A percentile compares a stretch with the other conserved stretches of the same genome.
Evolutionary conservation across 176 grass and related monocot species (phyloP).

Genomic region (Rhynchospora pubera): DNA sequence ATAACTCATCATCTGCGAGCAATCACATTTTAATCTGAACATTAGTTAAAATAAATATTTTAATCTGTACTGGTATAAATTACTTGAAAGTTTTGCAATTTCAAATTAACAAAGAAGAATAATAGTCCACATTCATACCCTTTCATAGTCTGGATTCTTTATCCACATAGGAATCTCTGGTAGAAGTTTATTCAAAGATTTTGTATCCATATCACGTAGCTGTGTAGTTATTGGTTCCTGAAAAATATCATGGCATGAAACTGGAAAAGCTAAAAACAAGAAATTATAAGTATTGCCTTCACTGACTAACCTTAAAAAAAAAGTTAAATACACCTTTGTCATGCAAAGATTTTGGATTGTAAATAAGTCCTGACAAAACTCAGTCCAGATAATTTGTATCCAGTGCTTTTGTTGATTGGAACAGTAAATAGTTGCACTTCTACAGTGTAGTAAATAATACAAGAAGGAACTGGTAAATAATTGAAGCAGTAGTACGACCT

Average conservation of each 20-base stretch:
- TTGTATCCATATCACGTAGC: slow-evolving; percentile 52
- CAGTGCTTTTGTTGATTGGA: neutral
- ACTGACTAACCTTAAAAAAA: too few species aligned
- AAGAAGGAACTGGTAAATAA: neutral
- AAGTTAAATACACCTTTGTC: neutral
- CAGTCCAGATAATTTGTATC: neutral
- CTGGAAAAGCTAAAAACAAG: neutral
- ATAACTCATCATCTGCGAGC: neutral
- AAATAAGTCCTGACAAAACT: neutral
- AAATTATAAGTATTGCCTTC: neutral
- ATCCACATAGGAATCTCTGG: slow-evolving; percentile 85
- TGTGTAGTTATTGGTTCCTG: slow-evolving; percentile 68
- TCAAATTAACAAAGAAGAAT: neutral
- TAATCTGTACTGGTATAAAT: neutral
- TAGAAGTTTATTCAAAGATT: slow-evolving; percentile 41
- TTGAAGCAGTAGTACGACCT: neutral
- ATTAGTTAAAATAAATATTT: neutral
- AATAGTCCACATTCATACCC: slow-evolving; percentile 28
- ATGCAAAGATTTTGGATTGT: neutral
- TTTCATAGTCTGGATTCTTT: slow-evolving; percentile 85
- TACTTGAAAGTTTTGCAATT: too few species aligned
- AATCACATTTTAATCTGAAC: neutral
- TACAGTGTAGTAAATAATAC: neutral
- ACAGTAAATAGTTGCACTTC: neutral
- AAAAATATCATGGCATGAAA: neutral